Conservation (phyloP, 2,329 filamentous ascomycete species). For the Penicillium sp. region DNA sequence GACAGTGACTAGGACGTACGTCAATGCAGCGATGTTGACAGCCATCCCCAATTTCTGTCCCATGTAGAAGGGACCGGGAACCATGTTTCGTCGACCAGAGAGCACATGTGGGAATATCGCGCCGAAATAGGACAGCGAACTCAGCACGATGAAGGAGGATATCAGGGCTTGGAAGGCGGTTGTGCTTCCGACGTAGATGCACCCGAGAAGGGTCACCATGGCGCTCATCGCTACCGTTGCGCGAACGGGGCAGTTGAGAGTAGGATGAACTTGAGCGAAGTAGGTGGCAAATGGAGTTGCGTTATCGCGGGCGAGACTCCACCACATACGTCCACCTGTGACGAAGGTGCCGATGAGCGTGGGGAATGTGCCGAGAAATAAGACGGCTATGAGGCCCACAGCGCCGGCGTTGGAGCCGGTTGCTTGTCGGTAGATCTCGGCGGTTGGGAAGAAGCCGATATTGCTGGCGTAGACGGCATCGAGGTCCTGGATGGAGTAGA, state of each 20-base stretch:
- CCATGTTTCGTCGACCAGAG: slow-evolving; percentile 47
- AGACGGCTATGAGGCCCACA: slow-evolving; percentile 55
- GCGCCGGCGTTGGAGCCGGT: slow-evolving; percentile 55
- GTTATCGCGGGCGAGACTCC: slow-evolving; percentile 61
- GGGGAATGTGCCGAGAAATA: slow-evolving; percentile 55
- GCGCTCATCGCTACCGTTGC: slow-evolving; percentile 55
- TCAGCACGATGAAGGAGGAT: slow-evolving; percentile 59
- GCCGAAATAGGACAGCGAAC: slow-evolving; percentile 60
- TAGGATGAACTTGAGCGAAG: slow-evolving; percentile 51
- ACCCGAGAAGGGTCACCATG: slow-evolving; percentile 59
- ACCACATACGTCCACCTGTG: slow-evolving; percentile 60
- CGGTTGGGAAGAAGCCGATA: slow-evolving; percentile 58
- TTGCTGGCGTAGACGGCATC: slow-evolving; percentile 54
- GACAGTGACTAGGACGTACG: slow-evolving; percentile 62
- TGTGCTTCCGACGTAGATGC: slow-evolving; percentile 65
- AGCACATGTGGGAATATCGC: slow-evolving; percentile 63
- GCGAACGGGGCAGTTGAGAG: slow-evolving; percentile 56
- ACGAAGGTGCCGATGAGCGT: slow-evolving; percentile 58
- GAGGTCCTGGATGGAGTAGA: slow-evolving; percentile 42
- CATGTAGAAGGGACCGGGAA: slow-evolving; percentile 62
- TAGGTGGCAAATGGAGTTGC: slow-evolving; percentile 56
- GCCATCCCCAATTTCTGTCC: slow-evolving; percentile 49
- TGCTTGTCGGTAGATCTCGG: slow-evolving; percentile 65
- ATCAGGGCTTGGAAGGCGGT: slow-evolving; percentile 70
- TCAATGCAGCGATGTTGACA: slow-evolving; percentile 55